Percentiles rank a stretch among this genome's conserved stretches.
Conservation (phyloP, 139 green algal genomes). For the Picochlorum sp. region DNA sequence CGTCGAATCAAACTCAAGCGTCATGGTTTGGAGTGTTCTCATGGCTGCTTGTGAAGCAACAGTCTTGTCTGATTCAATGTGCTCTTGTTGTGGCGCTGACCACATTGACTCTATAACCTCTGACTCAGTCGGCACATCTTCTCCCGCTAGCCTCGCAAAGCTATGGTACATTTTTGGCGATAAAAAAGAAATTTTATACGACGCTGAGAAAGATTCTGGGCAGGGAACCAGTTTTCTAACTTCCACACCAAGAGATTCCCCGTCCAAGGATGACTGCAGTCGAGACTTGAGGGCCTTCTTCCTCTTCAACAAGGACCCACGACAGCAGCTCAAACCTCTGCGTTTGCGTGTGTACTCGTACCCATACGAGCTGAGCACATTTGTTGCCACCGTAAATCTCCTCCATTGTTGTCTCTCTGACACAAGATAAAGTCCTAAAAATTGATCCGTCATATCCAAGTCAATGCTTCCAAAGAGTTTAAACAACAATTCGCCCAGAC, state of each 20-base stretch:
- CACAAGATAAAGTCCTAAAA: slow-evolving; percentile 23
- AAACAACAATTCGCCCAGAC: slow-evolving; percentile 19
- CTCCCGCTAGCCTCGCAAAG: background rate
- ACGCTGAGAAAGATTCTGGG: too few species aligned
- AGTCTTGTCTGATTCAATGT: too few species aligned
- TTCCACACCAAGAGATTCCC: too few species aligned
- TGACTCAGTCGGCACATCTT: background rate
- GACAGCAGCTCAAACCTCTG: background rate
- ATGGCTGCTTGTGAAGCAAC: too few species aligned
- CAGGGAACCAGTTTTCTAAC: too few species aligned
- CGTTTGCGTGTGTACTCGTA: background rate
- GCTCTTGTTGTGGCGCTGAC: too few species aligned
- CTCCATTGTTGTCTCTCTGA: slow-evolving; percentile 18
- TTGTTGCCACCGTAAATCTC: slow-evolving; percentile 5
- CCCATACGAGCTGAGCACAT: slow-evolving; percentile 1
- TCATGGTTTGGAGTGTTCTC: too few species aligned
- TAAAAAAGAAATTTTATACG: background rate
- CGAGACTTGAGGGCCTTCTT: too few species aligned
- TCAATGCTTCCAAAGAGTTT: slow-evolving; percentile 29
- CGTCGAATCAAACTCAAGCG: background rate
- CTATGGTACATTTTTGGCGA: background rate
- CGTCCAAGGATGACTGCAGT: too few species aligned
- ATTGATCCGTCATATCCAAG: slow-evolving; percentile 22
- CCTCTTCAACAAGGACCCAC: too few species aligned
- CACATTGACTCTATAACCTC: background rate